Conservation (phyloP, 2,329 filamentous ascomycete species). For the Alternaria incomplexa region DNA sequence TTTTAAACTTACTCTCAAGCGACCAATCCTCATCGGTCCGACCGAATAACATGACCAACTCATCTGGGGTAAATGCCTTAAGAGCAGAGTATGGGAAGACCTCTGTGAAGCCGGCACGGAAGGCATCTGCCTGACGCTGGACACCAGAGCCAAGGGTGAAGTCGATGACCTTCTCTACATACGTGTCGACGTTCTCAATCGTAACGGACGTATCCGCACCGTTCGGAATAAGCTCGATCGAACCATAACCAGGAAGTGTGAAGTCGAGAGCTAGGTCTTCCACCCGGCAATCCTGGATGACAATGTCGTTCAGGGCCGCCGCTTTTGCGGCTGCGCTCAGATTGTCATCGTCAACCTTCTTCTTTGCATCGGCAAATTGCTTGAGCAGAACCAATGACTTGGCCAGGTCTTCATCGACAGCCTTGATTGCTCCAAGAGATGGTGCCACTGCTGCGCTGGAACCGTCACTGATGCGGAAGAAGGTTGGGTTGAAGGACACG, state of each 20-base stretch:
- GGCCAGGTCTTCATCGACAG: conserved; percentile 85
- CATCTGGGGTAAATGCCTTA: conserved; percentile 91
- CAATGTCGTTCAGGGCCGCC: conserved; percentile 70
- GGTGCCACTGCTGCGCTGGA: conserved; percentile 71
- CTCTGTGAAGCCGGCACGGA: conserved; percentile 88
- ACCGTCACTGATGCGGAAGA: conserved; percentile 87
- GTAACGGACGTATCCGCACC: conserved; percentile 79
- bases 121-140: conserved; percentile 86
- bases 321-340: conserved; percentile 74
- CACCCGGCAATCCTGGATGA: conserved; percentile 76
- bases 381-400: conserved; percentile 86
- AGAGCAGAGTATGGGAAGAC: conserved; percentile 95
- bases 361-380: conserved; percentile 83
- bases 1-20: conserved; percentile 78
- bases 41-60: conserved; percentile 93
- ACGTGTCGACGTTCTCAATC: conserved; percentile 88
- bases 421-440: conserved; percentile 86
- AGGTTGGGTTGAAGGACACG: conserved; percentile 94
- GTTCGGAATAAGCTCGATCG: conserved; percentile 80
- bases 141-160: conserved; percentile 91
- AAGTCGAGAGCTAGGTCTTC: conserved; percentile 94
- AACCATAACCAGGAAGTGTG: conserved; percentile 83
- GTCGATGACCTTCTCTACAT: conserved; percentile 88
- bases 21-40: conserved; percentile 95
- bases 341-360: conserved; percentile 73